Base-by-base conservation (phyloP, 192 early-diverging fungal species). In the Radiomyces spectabilis region DNA sequence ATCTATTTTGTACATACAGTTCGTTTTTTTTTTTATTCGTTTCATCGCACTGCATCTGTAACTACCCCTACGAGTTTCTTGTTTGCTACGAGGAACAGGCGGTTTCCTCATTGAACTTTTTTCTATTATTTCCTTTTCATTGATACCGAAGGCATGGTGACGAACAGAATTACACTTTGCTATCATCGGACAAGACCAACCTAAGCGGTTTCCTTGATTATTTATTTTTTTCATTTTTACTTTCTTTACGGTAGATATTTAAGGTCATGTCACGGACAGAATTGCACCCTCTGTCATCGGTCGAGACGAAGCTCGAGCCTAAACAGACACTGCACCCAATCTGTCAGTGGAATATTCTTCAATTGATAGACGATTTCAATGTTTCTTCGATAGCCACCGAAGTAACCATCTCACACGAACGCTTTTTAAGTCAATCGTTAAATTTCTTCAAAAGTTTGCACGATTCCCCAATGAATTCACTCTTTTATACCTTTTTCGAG, bases 361-460 rank as follows among this genome's bases (percentile, higher is more conserved):
- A 53, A 62, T 62, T 62, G 60, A 22, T 62, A 39, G 60, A 62
- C 60, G 60, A 62, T 62, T 62, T 62, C 60, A 32, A 30, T 62
- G 60, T 55, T 18, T 62, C 60, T 38, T 45, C 31, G 60, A 62
- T 62, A 62, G 41, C 29, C 31, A 54, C 46, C 52, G 29, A 55
- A 33, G 38, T 54, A 46, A 22, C 9, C 60, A 62, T 62, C 60
- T 62, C 60, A 55, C 60, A 62, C 42, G 60, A 62, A 62, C 48
- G 60, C 60, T 62, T 62, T 62, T 62, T 40, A 24, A 46, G 38
- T 35, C 31, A 55, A 46, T 47, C 35, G 51, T 30, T 40, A 24
- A 48, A 25, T 18, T n/a, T n/a, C n/a, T n/a, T n/a, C n/a, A n/a
- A n/a, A n/a, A n/a, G n/a, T n/a, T n/a, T n/a, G n/a, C n/a, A n/a